These are phyloP conservation scores for Neurospora sublineolata DNA, from an alignment of 495 filamentous ascomycete genomes.

Conservation along the genomic window DNA sequence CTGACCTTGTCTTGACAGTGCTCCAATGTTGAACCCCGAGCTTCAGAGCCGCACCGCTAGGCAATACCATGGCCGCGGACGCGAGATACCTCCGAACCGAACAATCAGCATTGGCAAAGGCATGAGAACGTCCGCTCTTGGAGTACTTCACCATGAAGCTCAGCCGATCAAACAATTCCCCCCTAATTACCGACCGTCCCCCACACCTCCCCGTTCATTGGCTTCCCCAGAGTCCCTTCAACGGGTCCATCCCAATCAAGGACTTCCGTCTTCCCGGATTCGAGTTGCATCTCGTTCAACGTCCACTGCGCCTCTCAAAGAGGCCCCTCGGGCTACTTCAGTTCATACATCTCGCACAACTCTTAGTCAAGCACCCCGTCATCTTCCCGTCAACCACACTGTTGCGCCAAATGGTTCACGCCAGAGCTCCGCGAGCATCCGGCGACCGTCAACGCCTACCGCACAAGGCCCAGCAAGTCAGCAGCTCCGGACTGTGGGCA, in stretches of 20 bases:
- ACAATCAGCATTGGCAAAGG: not conserved
- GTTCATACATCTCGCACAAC: not conserved
- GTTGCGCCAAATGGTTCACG: not conserved
- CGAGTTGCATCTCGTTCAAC: not conserved
- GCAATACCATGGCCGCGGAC: not conserved
- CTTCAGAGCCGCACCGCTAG: not conserved
- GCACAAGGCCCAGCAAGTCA: not conserved
- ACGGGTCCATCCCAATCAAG: not conserved
- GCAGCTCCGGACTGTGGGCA: not conserved
- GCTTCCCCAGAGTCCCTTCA: not conserved
- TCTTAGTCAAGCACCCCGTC: not conserved
- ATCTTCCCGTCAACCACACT: not conserved
- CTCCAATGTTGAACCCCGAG: not conserved
- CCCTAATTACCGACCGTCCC: not conserved
- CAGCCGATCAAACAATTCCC: not conserved
- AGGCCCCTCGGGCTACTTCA: not conserved
- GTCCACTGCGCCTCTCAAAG: not conserved
- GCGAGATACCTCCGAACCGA: not conserved
- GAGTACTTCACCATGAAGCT: not conserved
- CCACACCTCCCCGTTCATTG: not conserved
- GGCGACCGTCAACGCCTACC: not conserved
- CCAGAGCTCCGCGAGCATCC: not conserved
- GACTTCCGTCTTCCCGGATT: not conserved
- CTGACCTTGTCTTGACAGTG: not conserved
- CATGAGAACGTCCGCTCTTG: not conserved